Conservation (phyloP, 2,329 filamentous ascomycete genomes). For the Epicoccum sorghinum region DNA sequence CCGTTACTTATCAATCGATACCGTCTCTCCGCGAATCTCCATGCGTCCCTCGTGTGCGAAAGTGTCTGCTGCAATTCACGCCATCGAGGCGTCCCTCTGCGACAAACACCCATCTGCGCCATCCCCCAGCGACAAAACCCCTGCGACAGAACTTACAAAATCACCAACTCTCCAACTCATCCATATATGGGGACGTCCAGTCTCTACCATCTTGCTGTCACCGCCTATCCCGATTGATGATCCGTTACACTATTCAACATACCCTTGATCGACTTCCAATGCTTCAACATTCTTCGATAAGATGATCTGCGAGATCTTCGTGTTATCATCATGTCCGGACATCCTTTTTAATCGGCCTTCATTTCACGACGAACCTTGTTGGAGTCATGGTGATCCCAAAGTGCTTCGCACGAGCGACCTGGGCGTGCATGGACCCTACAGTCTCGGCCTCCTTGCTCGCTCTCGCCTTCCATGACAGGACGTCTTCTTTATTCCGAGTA, state of each 20-base stretch:
- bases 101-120: neutral
- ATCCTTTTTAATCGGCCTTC: neutral
- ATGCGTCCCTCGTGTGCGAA: constrained; percentile 2
- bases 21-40: neutral
- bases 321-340: neutral
- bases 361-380: neutral
- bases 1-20: neutral
- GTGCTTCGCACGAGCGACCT: neutral
- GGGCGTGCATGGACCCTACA: neutral
- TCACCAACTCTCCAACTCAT: neutral
- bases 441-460: neutral
- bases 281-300: no score
- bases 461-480: constrained; percentile 1
- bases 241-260: neutral
- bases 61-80: neutral
- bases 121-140: constrained; percentile 9
- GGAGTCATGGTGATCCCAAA: neutral
- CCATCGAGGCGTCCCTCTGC: constrained; percentile 10
- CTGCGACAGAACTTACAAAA: constrained; percentile 3
- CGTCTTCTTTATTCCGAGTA: constrained; percentile 3
- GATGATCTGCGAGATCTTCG: neutral
- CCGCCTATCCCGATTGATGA: neutral
- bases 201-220: neutral
- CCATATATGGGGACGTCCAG: neutral
- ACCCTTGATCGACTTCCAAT: neutral